These are phyloP conservation scores for Starmera pachycereana DNA, from an alignment of 805 yeast genomes.

Conservation along the genomic window DNA sequence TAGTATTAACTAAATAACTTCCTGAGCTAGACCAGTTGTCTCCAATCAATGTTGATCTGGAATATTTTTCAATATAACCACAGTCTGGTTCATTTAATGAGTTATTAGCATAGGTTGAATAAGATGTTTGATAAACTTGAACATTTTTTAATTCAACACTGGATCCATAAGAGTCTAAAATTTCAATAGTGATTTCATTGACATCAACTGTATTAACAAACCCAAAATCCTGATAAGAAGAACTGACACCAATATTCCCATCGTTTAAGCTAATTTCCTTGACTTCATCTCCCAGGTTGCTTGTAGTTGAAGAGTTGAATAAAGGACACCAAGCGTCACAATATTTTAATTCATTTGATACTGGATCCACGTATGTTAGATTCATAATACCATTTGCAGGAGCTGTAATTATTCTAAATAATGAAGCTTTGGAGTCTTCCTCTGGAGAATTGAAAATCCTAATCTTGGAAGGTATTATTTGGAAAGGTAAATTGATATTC, in stretches of 20 bases:
- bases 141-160: slow-evolving; percentile 65
- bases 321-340: slow-evolving; percentile 94
- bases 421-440: slow-evolving; percentile 34
- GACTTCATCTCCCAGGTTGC: slow-evolving; percentile 5
- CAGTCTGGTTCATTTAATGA: slow-evolving; percentile 62
- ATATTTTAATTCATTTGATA: slow-evolving; percentile 37
- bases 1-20: slow-evolving; percentile 24
- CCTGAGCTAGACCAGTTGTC: slow-evolving; percentile 21
- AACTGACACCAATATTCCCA: slow-evolving; percentile 25
- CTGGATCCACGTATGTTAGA: slow-evolving; percentile 72
- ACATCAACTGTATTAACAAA: slow-evolving; percentile 63
- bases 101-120: slow-evolving; percentile 65
- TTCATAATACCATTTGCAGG: slow-evolving; percentile 91
- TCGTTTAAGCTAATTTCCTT: slow-evolving; percentile 18
- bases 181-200: slow-evolving; percentile 48
- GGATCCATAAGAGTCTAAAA: slow-evolving; percentile 58
- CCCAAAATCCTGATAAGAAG: slow-evolving; percentile 68
- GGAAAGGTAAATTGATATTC: slow-evolving; percentile 47
- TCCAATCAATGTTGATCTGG: slow-evolving; percentile 20
- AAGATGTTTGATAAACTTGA: slow-evolving; percentile 47
- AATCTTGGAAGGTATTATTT: slow-evolving; percentile 57
- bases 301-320: slow-evolving; percentile 27
- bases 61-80: slow-evolving; percentile 14
- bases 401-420: slow-evolving; percentile 62
- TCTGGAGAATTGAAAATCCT: slow-evolving; percentile 55